Base-by-base conservation (phyloP, 805 yeast species). In the Torulaspora maleeae region DNA sequence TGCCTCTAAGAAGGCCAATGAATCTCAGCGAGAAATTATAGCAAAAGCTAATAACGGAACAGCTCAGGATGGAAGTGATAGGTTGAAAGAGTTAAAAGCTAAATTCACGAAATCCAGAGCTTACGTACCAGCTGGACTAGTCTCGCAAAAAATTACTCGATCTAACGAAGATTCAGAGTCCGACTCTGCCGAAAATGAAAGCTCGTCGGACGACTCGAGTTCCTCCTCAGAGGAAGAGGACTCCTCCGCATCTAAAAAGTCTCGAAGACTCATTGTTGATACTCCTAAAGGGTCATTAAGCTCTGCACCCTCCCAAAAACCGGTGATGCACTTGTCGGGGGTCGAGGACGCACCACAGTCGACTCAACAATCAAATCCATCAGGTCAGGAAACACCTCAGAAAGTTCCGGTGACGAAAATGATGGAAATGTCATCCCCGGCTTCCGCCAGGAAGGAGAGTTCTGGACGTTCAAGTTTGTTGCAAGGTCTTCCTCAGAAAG, bases 211-310 rank as follows among this genome's bases (percentile, higher is more conserved):
- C 4, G 45, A 48, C 15, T 47, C 53, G 1, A 47, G 47, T 36
- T 55, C 60, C 7, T 51, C 30, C 15, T 27, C 60, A 13, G 59
- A 54, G 16, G 67, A 60, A 5, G 67, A 61, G 7, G 53, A 44
- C 11, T 59, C 61, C 12, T 51, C 62, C 24, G 49, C 54, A 33
- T 41, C 54, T 3, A 56, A 44, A 29, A 68, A 63, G 35, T 68
- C 72, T 7, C 67, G 73, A 44, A 65, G 77, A 46, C 55, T 60
- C n/a, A 68, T 74, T 15, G 80, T 76, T 4, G 70, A 71, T 32
- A 70, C 78, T 2, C 80, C 80, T 15, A 68, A 61, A 43, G 68
- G 64, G n/a, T 44, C 63, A 3, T 45, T 60, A 12, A 58, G 56
- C 2, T 41, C 57, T 12, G 39, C 50, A 11, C 39, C 58, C 1